A percentile compares a stretch with the other conserved stretches of the same genome.
These are phyloP conservation scores for Puya raimondii DNA, from an alignment of 176 grass and related monocot genomes.

Conservation along the genomic window DNA sequence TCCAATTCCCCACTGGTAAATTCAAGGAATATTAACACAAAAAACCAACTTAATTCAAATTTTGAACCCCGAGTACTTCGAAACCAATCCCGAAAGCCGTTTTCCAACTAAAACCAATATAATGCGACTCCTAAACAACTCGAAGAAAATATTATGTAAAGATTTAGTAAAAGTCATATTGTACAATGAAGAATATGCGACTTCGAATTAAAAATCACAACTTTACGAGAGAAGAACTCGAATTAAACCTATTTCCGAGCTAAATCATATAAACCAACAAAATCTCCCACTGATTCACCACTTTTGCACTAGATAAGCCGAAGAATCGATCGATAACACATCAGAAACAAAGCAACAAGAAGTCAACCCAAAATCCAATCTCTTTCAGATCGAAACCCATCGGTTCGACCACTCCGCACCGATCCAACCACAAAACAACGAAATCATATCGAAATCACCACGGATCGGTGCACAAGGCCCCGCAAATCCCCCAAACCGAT, in stretches of 20 bases:
- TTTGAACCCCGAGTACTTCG: background rate
- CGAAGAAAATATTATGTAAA: no score
- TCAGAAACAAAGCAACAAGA: background rate
- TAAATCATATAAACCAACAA: background rate
- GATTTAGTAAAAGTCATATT: no score
- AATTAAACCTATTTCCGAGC: background rate
- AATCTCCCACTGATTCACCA: background rate
- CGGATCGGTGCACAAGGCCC: background rate
- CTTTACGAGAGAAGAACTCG: background rate
- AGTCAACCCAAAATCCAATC: conserved; percentile 6
- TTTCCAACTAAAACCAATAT: background rate
- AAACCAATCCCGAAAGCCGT: background rate
- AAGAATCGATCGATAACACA: background rate
- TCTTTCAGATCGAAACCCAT: background rate
- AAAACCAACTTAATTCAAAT: background rate
- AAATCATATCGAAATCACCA: background rate
- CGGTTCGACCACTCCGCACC: background rate
- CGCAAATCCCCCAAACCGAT: background rate
- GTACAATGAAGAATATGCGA: background rate
- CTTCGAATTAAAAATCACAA: background rate
- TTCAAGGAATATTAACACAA: background rate
- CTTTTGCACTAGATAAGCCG: background rate
- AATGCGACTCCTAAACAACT: background rate
- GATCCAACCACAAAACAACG: background rate
- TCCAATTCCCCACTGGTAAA: background rate